phyloP scores from a whole-genome alignment of 441 rosid genomes.

The Gossypium armourianum region DNA sequence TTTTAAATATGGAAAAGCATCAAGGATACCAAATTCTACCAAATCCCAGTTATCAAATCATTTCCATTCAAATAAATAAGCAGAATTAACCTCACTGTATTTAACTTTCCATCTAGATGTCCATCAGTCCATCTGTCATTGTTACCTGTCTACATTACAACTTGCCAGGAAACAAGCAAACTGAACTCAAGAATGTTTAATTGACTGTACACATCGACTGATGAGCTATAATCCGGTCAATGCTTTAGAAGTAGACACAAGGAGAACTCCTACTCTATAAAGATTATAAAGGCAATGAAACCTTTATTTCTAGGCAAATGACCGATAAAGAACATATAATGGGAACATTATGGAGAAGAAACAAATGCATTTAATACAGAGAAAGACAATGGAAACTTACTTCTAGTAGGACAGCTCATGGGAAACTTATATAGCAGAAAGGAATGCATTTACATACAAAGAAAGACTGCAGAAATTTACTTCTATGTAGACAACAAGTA shows the following conservation, averaged over 20 bases:
- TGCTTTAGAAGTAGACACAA: neutral
- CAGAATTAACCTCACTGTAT: neutral
- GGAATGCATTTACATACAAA: neutral
- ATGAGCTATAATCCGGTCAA: neutral
- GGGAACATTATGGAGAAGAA: neutral
- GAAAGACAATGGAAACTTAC: neutral
- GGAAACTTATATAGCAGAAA: neutral
- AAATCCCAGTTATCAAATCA: neutral
- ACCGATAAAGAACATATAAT: neutral
- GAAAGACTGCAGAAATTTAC: slow-evolving; percentile 32
- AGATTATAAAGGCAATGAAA: neutral
- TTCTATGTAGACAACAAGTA: slow-evolving; percentile 46
- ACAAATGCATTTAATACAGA: neutral
- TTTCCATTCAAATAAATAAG: neutral
- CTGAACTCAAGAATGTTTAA: neutral
- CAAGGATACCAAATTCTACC: neutral
- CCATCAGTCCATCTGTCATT: neutral
- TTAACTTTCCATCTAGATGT: neutral
- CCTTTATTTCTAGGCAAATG: neutral
- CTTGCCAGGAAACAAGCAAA: neutral
- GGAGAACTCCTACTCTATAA: neutral
- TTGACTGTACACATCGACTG: neutral
- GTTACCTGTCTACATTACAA: neutral
- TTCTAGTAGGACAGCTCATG: neutral
- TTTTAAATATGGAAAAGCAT: neutral